Evolutionary conservation across 345 rosid species (phyloP), one percentile per base, ranked within the genome.

Genomic region (Noccaea bulbosa): DNA sequence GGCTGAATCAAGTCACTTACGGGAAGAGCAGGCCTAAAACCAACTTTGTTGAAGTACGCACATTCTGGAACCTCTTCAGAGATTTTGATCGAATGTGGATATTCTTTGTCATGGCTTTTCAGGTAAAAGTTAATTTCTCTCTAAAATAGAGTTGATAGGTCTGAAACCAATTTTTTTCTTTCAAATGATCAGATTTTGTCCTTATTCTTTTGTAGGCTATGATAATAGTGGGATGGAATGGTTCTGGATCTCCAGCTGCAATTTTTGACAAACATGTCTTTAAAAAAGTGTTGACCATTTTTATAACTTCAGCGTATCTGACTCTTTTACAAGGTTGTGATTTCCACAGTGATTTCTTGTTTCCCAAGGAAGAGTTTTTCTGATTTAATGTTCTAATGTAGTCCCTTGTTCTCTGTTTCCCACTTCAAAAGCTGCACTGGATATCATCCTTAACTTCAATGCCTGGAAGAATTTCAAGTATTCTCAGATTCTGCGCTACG

Each of bases 21-120:
- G 83, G 87, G 62, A 85, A 83, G 81, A 80, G 74, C 71, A 86
- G 83, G 72, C 91, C 98, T 62, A 94, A 94, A 77, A 87, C 96
- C 50, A 89, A 92, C 83, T 94, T 94, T 85, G 99, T 94, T 56
- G 99, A 94, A 88, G 90, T 86, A 62, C 93, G 98, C 22, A 92
- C 99, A 17, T 92, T 94, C 79, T 88, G 85, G 92, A 93, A 92
- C 80, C 93, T 94, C 8, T 94, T 72, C 71, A 83, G 99, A 81
- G 87, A 87, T 77, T 94, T 94, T 79, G 99, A 92, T 67, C 85
- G 99, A 62, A 88, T 88, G 99, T 94, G 99, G 99, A 89, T 94
- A 76, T 94, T 94, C 82, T 68, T 92, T 75, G 70, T 88, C 70
- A 73, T 94, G 91, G 88, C 95, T 72, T 88, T 92, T 15, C 99